Percentiles rank a stretch among this genome's conserved stretches.
These are phyloP conservation scores for Myrica gale DNA, from an alignment of 306 rosid species.

Conservation along the genomic window DNA sequence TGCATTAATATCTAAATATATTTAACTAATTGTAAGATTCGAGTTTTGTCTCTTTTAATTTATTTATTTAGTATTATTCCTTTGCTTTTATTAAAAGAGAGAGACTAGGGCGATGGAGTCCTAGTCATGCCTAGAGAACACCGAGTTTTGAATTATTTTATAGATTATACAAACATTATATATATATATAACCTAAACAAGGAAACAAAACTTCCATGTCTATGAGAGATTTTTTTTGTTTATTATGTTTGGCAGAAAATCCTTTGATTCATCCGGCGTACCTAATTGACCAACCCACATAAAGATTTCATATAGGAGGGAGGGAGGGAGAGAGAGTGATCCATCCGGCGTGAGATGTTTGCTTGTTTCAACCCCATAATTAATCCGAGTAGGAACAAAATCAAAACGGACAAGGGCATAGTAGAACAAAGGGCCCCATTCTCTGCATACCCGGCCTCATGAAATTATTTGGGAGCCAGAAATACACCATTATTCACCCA, in stretches of 20 bases:
- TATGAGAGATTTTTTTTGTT: no score
- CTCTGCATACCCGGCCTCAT: conserved; percentile 42
- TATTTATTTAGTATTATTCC: background rate
- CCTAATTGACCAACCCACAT: no score
- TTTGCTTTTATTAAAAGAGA: background rate
- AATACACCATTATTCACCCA: conserved; percentile 60
- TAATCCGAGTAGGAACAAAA: conserved; percentile 45
- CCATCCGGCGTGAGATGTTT: background rate
- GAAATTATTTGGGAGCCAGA: conserved; percentile 56
- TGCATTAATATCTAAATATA: background rate
- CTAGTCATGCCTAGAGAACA: no score
- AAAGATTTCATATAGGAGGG: background rate
- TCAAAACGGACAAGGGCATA: conserved; percentile 58
- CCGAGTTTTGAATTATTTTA: no score
- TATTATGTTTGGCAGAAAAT: no score
- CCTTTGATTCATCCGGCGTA: no score
- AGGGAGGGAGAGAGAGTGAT: conserved; percentile 6
- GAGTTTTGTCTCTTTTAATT: background rate
- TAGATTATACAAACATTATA: no score
- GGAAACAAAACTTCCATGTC: no score
- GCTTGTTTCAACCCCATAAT: conserved; percentile 5
- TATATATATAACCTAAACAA: no score
- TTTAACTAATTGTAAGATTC: background rate
- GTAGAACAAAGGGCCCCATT: conserved; percentile 49
- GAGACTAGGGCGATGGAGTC: background rate